These are phyloP conservation scores for Flaveria linearis DNA, from an alignment of 129 eudicot genomes.

Conservation along the genomic window DNA sequence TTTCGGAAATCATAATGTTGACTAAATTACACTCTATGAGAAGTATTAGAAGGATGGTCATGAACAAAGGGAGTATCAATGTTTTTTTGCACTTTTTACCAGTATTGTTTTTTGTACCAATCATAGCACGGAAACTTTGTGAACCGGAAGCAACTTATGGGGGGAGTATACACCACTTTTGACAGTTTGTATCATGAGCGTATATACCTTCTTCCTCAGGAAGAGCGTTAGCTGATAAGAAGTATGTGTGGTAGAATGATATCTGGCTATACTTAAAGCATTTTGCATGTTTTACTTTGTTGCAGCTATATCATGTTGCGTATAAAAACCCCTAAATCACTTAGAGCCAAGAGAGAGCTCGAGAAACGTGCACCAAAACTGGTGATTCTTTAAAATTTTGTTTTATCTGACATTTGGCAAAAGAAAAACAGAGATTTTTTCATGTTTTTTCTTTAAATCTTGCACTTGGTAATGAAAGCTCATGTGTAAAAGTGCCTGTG, in stretches of 20 bases:
- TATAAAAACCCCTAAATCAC: constrained; percentile 69
- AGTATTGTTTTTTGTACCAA: too few species aligned
- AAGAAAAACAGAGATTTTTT: not conserved
- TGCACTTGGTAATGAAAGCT: not conserved
- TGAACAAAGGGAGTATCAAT: too few species aligned
- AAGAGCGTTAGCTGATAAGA: not conserved
- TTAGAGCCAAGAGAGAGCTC: constrained; percentile 76
- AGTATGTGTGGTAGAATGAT: constrained; percentile 6
- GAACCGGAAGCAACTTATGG: too few species aligned
- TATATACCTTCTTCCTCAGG: too few species aligned
- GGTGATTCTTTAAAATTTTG: constrained; percentile 37
- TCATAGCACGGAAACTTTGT: too few species aligned
- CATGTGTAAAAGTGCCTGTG: constrained; percentile 9
- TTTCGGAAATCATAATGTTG: too few species aligned
- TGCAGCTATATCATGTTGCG: constrained; percentile 56
- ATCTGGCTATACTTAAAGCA: not conserved
- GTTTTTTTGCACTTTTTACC: too few species aligned
- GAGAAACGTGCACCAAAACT: constrained; percentile 92
- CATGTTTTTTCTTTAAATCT: not conserved
- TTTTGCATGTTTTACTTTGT: not conserved
- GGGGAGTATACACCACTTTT: too few species aligned
- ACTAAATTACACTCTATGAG: too few species aligned
- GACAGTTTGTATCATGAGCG: too few species aligned
- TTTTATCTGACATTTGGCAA: not conserved
- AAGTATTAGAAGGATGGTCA: too few species aligned